These are phyloP conservation scores for Brassica balearica DNA, from an alignment of 441 rosid species.

Conservation along the genomic window DNA sequence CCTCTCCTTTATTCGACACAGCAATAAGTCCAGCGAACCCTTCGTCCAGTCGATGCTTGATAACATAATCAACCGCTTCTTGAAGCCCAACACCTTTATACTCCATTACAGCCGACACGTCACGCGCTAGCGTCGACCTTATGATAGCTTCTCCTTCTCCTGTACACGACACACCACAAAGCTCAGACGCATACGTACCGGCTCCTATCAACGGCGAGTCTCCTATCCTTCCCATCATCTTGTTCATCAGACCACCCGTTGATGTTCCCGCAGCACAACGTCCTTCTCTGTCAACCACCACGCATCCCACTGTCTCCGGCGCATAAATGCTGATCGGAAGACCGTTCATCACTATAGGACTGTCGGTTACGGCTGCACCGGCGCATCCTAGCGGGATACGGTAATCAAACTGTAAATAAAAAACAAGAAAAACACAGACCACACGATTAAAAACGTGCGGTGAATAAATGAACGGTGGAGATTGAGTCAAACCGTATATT, in stretches of 20 bases:
- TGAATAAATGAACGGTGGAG: constrained; percentile 34
- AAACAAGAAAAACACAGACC: background rate
- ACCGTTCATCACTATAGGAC: constrained; percentile 75
- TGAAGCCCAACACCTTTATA: constrained; percentile 80
- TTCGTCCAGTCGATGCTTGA: constrained; percentile 78
- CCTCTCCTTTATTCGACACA: constrained; percentile 70
- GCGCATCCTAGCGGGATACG: constrained; percentile 71
- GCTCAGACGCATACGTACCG: constrained; percentile 85
- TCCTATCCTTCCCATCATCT: constrained; percentile 83
- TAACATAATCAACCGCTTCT: constrained; percentile 81
- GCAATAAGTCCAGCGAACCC: constrained; percentile 85
- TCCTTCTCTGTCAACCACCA: constrained; percentile 84
- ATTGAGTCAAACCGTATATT: constrained; percentile 13
- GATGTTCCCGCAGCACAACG: constrained; percentile 94
- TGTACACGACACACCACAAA: constrained; percentile 87
- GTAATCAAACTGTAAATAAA: constrained; percentile 72
- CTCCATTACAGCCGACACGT: constrained; percentile 95
- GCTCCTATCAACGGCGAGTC: constrained; percentile 95
- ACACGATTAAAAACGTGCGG: background rate
- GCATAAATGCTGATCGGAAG: constrained; percentile 87
- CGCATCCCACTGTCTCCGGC: constrained; percentile 95
- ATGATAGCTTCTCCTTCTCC: constrained; percentile 99
- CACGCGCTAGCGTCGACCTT: constrained; percentile 83
- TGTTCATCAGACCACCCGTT: constrained; percentile 95
- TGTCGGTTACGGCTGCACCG: constrained; percentile 59